A percentile compares a stretch with the other conserved stretches of the same genome.
Evolutionary conservation across 129 eudicot genomes (phyloP).

Genomic region (Centrapalus pauciflorus): DNA sequence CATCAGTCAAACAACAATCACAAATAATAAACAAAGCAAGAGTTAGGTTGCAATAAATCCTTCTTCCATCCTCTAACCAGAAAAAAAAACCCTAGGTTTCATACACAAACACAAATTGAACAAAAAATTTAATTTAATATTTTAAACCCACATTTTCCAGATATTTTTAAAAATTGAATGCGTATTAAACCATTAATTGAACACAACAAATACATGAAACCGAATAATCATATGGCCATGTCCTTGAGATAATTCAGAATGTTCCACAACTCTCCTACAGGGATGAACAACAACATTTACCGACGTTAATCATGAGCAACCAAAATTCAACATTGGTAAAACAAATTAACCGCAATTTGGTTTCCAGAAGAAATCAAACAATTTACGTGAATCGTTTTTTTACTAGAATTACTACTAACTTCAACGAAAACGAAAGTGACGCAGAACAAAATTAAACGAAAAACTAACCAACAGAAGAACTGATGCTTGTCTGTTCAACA

Average conservation of each 20-base stretch:
- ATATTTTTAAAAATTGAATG: neutral
- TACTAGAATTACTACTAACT: neutral
- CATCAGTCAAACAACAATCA: constrained; percentile 1
- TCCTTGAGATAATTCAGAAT: neutral
- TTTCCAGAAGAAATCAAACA: neutral
- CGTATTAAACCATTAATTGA: neutral
- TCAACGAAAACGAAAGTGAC: neutral
- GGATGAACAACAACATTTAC: constrained; percentile 4
- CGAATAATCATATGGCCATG: neutral
- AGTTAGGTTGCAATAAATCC: neutral
- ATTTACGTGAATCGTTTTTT: neutral
- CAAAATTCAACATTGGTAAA: neutral
- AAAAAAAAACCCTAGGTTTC: constrained; percentile 18
- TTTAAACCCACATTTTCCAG: constrained; percentile 3
- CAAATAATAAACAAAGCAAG: neutral
- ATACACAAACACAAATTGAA: neutral
- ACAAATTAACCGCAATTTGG: neutral
- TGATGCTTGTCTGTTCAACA: constrained; percentile 43
- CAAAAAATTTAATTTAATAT: neutral
- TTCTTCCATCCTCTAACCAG: neutral
- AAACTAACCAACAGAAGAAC: constrained; percentile 58
- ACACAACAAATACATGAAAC: neutral
- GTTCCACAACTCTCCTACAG: constrained; percentile 5
- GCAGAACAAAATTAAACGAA: neutral
- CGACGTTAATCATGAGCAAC: constrained; percentile 7